Base-by-base conservation (phyloP, 768 basidiomycete genomes). In the Leccinellum rugosiceps region DNA sequence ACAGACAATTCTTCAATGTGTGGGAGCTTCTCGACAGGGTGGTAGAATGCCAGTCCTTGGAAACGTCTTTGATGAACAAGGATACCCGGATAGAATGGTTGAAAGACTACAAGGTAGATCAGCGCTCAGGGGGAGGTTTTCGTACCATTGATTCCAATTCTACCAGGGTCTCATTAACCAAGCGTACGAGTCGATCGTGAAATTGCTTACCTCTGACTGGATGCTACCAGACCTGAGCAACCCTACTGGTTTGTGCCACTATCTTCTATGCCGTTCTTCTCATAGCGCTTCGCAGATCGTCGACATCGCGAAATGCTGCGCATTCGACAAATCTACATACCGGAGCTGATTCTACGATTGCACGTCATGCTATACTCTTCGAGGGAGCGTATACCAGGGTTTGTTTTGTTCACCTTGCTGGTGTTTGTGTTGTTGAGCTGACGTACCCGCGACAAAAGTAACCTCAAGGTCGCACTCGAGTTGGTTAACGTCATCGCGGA, bases 291-390 rank as follows among this genome's bases (percentile, higher is more conserved):
- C 81, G 83, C 73, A 43, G 81, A 85, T 48, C 80, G 79, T 7
- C 79, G 88, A 26, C 77, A 77, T 23, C 76, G 77, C 21, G 92
- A 95, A 59, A 80, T 96, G 47, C 74, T 82, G 13, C 83, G 88
- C n/a, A 88, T 96, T 52, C 84, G 94, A 43, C 87, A 94, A 65
- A 84, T 95, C 30, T 95, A 88, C 71, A 77, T 97, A 25, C 96
- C 94, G 0, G 94, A 97, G 68, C 79, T 98, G 21, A 83, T 98
- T 63, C 79, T 98, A 61, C 85, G 92, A 21, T 75, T 98, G 2
- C 94, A 98, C 66, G 77, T 81, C 45, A 75, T 88, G 50, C 74
- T 98, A 11, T 80, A 83, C 58, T 73, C 77, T 32, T 92, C 93
- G 6, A 76, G 85, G 8, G 71, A 77, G 10, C 74, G 83, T 21